Conservation (phyloP, 495 filamentous ascomycete genomes). For the Xylaria nigripes region DNA sequence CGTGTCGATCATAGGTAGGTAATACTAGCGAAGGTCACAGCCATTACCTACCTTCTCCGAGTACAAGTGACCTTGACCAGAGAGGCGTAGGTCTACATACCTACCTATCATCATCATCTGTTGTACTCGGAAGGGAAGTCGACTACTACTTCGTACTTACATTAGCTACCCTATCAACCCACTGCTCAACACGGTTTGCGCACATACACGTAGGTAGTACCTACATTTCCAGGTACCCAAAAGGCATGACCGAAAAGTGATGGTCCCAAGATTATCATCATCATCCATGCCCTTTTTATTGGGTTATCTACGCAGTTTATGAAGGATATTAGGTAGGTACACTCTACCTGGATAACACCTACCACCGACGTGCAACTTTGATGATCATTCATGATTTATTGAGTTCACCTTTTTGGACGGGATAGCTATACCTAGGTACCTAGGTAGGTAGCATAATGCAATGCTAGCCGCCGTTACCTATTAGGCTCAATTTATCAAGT, state of each 20-base stretch:
- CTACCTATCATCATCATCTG: too few relatives aligned
- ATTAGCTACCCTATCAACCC: too few relatives aligned
- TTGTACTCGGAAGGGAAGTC: neutral
- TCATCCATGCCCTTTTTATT: neutral
- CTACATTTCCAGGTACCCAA: neutral
- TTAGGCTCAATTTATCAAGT: neutral
- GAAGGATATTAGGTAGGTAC: too few relatives aligned
- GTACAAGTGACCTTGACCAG: neutral
- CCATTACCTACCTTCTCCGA: neutral
- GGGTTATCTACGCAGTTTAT: neutral
- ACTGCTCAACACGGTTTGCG: neutral
- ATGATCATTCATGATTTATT: too few relatives aligned
- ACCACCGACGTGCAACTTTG: too few relatives aligned
- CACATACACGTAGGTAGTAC: neutral
- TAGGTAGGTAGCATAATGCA: neutral
- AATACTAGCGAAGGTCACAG: neutral
- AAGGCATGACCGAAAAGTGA: neutral
- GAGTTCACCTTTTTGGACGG: too few relatives aligned
- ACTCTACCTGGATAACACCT: too few relatives aligned
- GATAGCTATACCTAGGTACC: too few relatives aligned
- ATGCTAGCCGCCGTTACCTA: neutral
- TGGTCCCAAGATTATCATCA: neutral
- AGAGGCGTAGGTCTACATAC: too few relatives aligned
- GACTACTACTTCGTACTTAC: too few relatives aligned
- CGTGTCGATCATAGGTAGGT: neutral